Base-by-base conservation (phyloP, 495 filamentous ascomycete genomes). In the Acidiella bohemica region DNA sequence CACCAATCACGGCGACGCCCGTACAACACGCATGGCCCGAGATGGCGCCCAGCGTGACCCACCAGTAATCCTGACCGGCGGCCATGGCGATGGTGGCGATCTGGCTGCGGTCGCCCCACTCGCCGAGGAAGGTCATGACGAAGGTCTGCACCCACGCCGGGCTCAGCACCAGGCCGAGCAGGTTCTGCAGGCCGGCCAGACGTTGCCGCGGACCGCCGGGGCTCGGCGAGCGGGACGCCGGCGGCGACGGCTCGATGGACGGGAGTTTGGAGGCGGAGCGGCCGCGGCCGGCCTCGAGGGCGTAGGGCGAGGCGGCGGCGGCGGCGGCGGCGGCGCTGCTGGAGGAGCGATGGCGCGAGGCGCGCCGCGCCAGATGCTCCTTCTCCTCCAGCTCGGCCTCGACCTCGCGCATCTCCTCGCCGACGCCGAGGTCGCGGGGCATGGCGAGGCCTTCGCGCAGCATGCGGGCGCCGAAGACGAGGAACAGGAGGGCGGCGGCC, bases 81-180 rank as follows among this genome's bases (percentile, higher is more conserved):
- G 90, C 92, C 90, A 97, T 97, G 27, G 90, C 90, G 54, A 97
- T 94, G 5, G 90, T 97, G 12, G 90, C 92, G 54, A 97, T 97
- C 60, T 97, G 90, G 55, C 83, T 92, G 44, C 90, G 77, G 55
- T 97, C 90, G 33, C 90, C 90, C 90, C 92, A 96, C 59, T 97
- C 90, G 8, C 90, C 90, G 21, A 97, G 64, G 63, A 97, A 97
- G 3, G 90, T 97, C 90, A 97, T 97, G 46, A 86, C 75, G 58
- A 97, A 97, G 4, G 92, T 97, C 60, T 97, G 90, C 11, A 97
- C 90, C 90, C 90, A 97, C 0, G 87, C 90, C 2, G 90, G 90
- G 55, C 82, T 92, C 13, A 97, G 67, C 2, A 97, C 66, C 7
- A 97, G 66, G 4, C 84, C 84, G 33, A 85, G 70, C 3, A 97